Evolutionary conservation across 768 basidiomycete genomes (phyloP), one percentile per base, ranked within the genome.

Genomic region (Boletus bicolor): DNA sequence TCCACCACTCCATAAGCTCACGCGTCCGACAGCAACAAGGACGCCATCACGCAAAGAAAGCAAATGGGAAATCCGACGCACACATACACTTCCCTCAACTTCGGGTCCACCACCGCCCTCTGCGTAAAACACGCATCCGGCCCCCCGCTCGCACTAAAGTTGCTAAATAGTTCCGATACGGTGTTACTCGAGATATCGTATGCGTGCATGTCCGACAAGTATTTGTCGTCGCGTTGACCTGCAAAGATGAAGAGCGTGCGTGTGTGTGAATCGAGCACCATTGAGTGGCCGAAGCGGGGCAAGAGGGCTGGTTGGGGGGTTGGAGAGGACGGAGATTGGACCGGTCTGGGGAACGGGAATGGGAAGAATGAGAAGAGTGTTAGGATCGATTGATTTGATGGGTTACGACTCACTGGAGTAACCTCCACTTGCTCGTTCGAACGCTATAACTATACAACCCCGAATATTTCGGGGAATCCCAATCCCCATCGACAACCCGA

Each of bases 371-470:
- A 39, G 26, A 38, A 7, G 5, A 45, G 42, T 9, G n/a, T 4
- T 0, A n/a, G 2, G 0, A 34, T 21, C 15, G 0, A 30, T 14
- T 37, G 37, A 49, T 3, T 28, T n/a, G 11, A 24, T 21, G 19
- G 35, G 9, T 19, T 4, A 17, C 3, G 43, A 72, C 87, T 63
- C 63, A 91, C 89, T 87, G 83, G 17, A 90, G 72, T 37, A 77
- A 68, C 60, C 75, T 80, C 91, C 91, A 92, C 60, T 82, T 83
- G 56, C 80, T 84, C 17, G 76, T 75, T 24, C 78, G 74, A 36
- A 91, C 75, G 59, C 85, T 80, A 62, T 90, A 91, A 65, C 84
- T 83, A 63, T 87, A 91, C 58, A 92, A 65, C 4, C 86, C 88
- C 14, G 88, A 83, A 61, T 84, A 89, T 56, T 83, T 87, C 44